phyloP scores from a whole-genome alignment of 139 green algal genomes.

The Chlorella sp. region DNA sequence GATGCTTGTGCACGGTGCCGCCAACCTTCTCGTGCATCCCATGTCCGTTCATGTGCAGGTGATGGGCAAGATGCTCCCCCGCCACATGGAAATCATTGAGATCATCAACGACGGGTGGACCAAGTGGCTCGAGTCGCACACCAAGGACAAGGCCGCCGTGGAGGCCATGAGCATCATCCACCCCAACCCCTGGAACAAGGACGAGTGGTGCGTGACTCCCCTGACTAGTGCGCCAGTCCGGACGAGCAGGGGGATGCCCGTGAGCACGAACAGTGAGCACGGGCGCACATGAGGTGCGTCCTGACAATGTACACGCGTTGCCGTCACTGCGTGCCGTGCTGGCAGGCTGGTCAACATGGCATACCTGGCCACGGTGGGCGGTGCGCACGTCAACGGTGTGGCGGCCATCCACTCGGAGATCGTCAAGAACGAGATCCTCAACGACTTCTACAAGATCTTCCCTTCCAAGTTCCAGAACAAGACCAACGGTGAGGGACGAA shows the following conservation, averaged over 20 bases:
- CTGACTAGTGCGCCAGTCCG: neutral
- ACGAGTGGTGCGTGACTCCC: slow-evolving; percentile 29
- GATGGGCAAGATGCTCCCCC: slow-evolving; percentile 91
- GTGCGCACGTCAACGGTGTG: slow-evolving; percentile 90
- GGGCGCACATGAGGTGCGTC: no score
- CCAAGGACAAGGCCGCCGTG: slow-evolving; percentile 40
- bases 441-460: slow-evolving; percentile 65
- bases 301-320: no score
- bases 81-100: slow-evolving; percentile 96
- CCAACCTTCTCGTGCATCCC: no score
- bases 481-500: slow-evolving; percentile 81
- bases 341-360: slow-evolving; percentile 93
- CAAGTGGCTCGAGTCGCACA: slow-evolving; percentile 40
- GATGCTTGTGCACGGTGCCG: no score
- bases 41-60: slow-evolving; percentile 34
- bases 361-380: slow-evolving; percentile 85
- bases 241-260: neutral
- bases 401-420: slow-evolving; percentile 93
- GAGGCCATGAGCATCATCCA: slow-evolving; percentile 75
- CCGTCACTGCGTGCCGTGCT: neutral
- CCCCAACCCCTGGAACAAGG: slow-evolving; percentile 81
- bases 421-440: slow-evolving; percentile 82
- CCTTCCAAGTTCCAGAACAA: slow-evolving; percentile 95
- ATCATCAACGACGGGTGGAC: slow-evolving; percentile 51
- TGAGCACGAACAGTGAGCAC: no score